These are phyloP conservation scores for Solidago caesia DNA, from an alignment of 129 eudicot genomes.

Conservation along the genomic window DNA sequence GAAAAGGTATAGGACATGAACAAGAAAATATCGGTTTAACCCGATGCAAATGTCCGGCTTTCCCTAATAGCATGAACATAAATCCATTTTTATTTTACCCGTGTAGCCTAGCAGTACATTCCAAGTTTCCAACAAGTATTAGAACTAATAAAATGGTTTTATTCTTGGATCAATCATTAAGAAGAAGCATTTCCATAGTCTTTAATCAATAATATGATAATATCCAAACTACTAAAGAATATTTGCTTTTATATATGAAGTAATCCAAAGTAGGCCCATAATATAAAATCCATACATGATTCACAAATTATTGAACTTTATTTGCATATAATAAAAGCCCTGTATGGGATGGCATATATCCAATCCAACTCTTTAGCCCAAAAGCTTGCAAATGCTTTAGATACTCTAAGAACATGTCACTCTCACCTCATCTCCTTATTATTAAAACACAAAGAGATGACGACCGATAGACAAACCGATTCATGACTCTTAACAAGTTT, in stretches of 20 bases:
- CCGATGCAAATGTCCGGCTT: too few relatives aligned
- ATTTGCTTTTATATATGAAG: neutral
- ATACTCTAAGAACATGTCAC: conserved; percentile 9
- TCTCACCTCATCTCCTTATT: conserved; percentile 17
- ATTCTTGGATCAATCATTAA: too few relatives aligned
- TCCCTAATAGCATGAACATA: too few relatives aligned
- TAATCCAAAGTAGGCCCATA: conserved; percentile 30
- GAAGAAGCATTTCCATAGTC: too few relatives aligned
- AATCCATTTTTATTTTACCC: too few relatives aligned
- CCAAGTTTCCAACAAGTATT: too few relatives aligned
- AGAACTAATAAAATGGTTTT: too few relatives aligned
- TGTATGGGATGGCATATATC: neutral
- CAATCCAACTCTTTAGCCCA: conserved; percentile 31
- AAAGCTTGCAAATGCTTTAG: neutral
- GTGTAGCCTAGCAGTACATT: too few relatives aligned
- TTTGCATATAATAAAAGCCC: conserved; percentile 19
- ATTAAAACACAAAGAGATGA: conserved; percentile 3
- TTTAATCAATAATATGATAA: too few relatives aligned
- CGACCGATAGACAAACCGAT: conserved; percentile 22
- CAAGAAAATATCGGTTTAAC: too few relatives aligned
- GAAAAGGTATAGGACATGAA: too few relatives aligned
- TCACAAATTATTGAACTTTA: conserved; percentile 16
- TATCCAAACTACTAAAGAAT: too few relatives aligned
- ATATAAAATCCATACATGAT: conserved; percentile 16
- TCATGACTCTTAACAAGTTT: conserved; percentile 10